phyloP scores from a whole-genome alignment of 148 eudicot genomes.

The Chenopodium quinoa region DNA sequence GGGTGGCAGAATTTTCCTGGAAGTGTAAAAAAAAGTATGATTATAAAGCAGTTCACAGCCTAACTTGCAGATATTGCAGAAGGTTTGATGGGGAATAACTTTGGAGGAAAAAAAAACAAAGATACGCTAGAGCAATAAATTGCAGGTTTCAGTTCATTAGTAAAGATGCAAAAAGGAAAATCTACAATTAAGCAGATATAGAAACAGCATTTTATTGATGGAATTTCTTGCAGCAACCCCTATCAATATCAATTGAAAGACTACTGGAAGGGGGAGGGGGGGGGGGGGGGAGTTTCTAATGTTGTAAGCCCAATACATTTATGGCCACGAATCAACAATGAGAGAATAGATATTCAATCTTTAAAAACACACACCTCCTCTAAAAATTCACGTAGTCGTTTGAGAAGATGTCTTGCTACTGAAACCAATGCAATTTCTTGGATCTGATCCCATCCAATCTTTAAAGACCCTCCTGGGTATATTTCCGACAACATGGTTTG shows the following conservation, averaged over 20 bases:
- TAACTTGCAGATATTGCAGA: not conserved
- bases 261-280: not conserved
- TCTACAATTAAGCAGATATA: not conserved
- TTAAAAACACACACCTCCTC: constrained; percentile 54
- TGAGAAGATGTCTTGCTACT: constrained; percentile 81
- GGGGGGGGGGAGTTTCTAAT: not conserved
- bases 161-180: not conserved
- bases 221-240: not conserved
- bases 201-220: not conserved
- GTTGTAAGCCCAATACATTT: not conserved
- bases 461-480: constrained; percentile 90
- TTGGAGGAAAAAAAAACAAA: too few relatives aligned
- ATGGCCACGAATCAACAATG: not conserved
- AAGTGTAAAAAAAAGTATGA: not conserved
- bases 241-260: not conserved
- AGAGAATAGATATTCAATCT: not conserved
- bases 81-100: not conserved
- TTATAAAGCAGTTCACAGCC: not conserved
- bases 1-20: constrained; percentile 70
- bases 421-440: constrained; percentile 86
- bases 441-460: constrained; percentile 95
- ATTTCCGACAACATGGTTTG: constrained; percentile 92
- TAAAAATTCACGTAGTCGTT: constrained; percentile 61
- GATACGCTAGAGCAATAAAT: not conserved
- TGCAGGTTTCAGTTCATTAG: not conserved